Evolutionary conservation across 192 early-diverging fungal genomes (phyloP).

Genomic region (Geranomyces variabilis): DNA sequence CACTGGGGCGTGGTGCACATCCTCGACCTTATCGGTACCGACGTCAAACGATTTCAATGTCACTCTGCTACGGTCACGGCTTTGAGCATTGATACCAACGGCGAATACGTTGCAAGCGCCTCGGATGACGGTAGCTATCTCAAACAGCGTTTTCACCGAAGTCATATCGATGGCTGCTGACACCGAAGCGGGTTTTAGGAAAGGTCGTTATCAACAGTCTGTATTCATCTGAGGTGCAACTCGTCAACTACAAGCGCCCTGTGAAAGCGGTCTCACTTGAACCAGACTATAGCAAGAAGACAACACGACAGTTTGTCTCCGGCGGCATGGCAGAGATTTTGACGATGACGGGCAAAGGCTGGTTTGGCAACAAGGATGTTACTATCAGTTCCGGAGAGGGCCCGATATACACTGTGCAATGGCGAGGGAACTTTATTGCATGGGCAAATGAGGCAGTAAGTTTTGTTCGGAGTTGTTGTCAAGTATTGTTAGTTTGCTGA

Average conservation of each 20-base stretch:
- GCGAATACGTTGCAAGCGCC: slow-evolving; percentile 89
- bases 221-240: slow-evolving; percentile 70
- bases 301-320: slow-evolving; percentile 77
- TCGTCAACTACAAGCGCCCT: slow-evolving; percentile 82
- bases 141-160: no score
- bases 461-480: not conserved
- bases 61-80: slow-evolving; percentile 89
- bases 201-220: slow-evolving; percentile 85
- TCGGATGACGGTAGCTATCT: slow-evolving; percentile 81
- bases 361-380: slow-evolving; percentile 83
- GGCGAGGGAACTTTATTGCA: slow-evolving; percentile 83
- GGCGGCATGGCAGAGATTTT: slow-evolving; percentile 92
- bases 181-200: slow-evolving; percentile 48
- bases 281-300: slow-evolving; percentile 78
- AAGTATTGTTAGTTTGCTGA: not conserved
- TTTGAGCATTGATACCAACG: slow-evolving; percentile 80
- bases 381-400: slow-evolving; percentile 89
- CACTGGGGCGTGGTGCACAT: slow-evolving; percentile 89
- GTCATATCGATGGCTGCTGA: no score
- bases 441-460: slow-evolving; percentile 89
- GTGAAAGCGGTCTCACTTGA: slow-evolving; percentile 89
- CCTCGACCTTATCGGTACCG: slow-evolving; percentile 89
- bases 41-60: slow-evolving; percentile 79
- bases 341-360: slow-evolving; percentile 85
- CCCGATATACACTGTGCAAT: slow-evolving; percentile 82